Evolutionary conservation across 768 basidiomycete species (phyloP).

Genomic region (Clavulina sp.): DNA sequence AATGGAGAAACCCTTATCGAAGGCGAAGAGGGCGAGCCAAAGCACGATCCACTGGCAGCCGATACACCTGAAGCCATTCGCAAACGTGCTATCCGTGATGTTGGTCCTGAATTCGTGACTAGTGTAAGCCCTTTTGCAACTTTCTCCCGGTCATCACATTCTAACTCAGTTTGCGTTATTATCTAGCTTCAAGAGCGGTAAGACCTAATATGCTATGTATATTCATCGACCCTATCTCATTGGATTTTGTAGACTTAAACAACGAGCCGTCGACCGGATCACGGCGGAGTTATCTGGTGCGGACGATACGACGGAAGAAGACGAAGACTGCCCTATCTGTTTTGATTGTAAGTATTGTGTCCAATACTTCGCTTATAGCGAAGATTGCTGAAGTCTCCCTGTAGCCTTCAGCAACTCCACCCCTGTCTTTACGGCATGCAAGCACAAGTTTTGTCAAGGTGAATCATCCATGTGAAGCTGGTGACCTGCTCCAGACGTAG

Average conservation of each 20-base stretch:
- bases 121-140: slow-evolving; percentile 4
- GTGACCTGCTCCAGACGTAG: not conserved
- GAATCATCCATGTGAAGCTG: not conserved
- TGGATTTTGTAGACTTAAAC: not conserved
- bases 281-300: not conserved
- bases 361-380: no score
- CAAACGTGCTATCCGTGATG: slow-evolving; percentile 32
- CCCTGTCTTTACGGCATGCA: slow-evolving; percentile 14
- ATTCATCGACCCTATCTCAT: no score
- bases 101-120: slow-evolving; percentile 27
- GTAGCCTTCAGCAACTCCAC: slow-evolving; percentile 10
- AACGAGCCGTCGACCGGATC: not conserved
- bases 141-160: no score
- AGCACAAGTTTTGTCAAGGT: slow-evolving; percentile 16
- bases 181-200: no score
- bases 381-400: not conserved
- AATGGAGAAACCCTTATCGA: not conserved
- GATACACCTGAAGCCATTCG: slow-evolving; percentile 36
- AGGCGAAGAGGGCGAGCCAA: not conserved
- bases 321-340: slow-evolving; percentile 17
- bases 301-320: not conserved
- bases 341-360: slow-evolving; percentile 11
- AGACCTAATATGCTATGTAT: no score
- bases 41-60: slow-evolving; percentile 22
- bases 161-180: no score